Percentiles rank a stretch among this genome's conserved stretches.
Conservation (phyloP, 2,329 filamentous ascomycete species). For the Claviceps fusiformis region DNA sequence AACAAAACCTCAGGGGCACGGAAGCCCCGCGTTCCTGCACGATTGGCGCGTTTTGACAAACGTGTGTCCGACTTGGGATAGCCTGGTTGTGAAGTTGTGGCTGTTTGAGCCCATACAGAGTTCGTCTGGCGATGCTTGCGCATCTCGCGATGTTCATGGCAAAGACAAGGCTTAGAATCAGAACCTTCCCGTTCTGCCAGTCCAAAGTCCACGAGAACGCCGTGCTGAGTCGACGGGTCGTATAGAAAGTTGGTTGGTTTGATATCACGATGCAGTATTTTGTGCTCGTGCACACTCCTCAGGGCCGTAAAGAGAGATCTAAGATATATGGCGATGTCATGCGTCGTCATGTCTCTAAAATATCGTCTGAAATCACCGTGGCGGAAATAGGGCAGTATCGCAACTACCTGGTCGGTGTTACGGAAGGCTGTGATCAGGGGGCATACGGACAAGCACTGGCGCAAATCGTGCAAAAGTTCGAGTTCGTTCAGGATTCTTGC, state of each 20-base stretch:
- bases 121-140: conserved; percentile 46
- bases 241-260: conserved; percentile 98
- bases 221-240: conserved; percentile 63
- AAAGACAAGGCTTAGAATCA: conserved; percentile 71
- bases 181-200: conserved; percentile 73
- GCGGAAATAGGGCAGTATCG: conserved; percentile 87
- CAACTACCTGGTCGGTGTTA: conserved; percentile 84
- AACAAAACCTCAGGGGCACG: conserved; percentile 91
- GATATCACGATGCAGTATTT: conserved; percentile 88
- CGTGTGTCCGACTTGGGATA: conserved; percentile 87
- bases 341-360: conserved; percentile 76
- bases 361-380: conserved; percentile 92
- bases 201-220: conserved; percentile 98
- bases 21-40: conserved; percentile 89
- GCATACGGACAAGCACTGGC: conserved; percentile 72
- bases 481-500: conserved; percentile 91
- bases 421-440: conserved; percentile 96
- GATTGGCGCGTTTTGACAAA: conserved; percentile 78
- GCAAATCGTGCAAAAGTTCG: conserved; percentile 78
- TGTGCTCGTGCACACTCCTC: conserved; percentile 64
- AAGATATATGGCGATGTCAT: conserved; percentile 83
- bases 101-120: conserved; percentile 43
- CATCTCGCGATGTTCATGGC: conserved; percentile 49
- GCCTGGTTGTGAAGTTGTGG: conserved; percentile 40
- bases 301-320: conserved; percentile 77